Percentiles rank a stretch among this genome's conserved stretches.
phyloP scores from a whole-genome alignment of 371 early-diverging fungal genomes.

The Mucor velutinosus region DNA sequence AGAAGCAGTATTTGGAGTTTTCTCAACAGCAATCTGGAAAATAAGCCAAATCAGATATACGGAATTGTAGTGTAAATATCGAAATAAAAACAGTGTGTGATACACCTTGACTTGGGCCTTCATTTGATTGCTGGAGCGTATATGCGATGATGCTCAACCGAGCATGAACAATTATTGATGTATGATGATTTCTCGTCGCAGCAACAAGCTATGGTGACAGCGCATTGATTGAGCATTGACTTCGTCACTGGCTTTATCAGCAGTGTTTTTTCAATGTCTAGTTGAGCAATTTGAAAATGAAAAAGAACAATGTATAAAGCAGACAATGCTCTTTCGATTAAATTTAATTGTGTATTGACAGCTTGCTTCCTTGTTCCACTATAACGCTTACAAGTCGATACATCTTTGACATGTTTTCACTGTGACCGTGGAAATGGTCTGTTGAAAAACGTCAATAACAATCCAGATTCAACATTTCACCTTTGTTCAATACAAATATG shows the following conservation, averaged over 20 bases:
- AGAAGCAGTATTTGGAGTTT: slow-evolving; percentile 49
- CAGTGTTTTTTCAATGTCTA: neutral
- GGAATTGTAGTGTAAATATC: neutral
- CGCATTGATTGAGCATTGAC: neutral
- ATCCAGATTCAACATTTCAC: neutral
- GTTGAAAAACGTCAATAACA: neutral
- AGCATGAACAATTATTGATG: neutral
- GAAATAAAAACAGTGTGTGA: neutral
- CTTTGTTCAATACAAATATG: slow-evolving; percentile 5
- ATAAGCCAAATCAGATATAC: neutral
- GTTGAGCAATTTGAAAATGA: neutral
- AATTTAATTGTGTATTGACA: neutral
- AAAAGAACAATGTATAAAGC: neutral
- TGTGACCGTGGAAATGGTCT: neutral
- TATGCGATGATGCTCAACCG: neutral
- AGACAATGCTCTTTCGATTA: neutral
- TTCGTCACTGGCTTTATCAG: neutral
- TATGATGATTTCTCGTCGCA: neutral
- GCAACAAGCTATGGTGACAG: neutral
- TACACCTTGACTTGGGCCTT: neutral
- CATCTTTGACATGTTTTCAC: neutral
- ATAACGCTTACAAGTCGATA: neutral
- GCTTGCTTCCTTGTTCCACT: neutral
- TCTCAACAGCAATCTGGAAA: slow-evolving; percentile 41
- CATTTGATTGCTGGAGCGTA: neutral